Evolutionary conservation across 169 alveolate genomes (phyloP).

Genomic region (Eimeria praecox): DNA sequence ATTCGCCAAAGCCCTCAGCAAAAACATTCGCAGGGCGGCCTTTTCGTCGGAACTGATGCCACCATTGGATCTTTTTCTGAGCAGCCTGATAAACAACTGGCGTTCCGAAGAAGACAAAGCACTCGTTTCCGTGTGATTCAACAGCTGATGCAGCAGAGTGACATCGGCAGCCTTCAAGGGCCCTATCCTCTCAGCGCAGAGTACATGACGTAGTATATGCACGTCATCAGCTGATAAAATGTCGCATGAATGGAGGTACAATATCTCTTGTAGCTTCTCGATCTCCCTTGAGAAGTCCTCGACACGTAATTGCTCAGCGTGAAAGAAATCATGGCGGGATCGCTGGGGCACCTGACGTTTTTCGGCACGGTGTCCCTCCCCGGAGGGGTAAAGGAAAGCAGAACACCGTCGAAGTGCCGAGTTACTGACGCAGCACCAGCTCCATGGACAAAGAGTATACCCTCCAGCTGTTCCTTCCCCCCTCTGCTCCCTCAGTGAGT

Average conservation of each 20-base stretch:
- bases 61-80: constrained; percentile 13
- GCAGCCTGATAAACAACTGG: constrained; percentile 19
- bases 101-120: constrained; percentile 5
- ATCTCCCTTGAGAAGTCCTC: background rate
- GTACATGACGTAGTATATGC: constrained; percentile 33
- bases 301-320: background rate
- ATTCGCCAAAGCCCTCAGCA: constrained; percentile 14
- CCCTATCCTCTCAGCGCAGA: constrained; percentile 34
- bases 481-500: background rate
- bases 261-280: background rate
- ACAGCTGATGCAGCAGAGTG: background rate
- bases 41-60: background rate
- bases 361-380: background rate
- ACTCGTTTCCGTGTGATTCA: background rate
- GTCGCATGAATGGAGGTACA: constrained; percentile 6
- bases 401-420: background rate
- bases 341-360: background rate
- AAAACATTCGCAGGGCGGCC: background rate
- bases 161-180: background rate
- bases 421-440: background rate
- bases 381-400: background rate
- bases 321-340: background rate
- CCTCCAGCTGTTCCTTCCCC: background rate
- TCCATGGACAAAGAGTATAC: background rate
- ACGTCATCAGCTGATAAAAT: constrained; percentile 1